Evolutionary conservation across 768 basidiomycete genomes (phyloP).

Genomic region (Boletus patriciae): DNA sequence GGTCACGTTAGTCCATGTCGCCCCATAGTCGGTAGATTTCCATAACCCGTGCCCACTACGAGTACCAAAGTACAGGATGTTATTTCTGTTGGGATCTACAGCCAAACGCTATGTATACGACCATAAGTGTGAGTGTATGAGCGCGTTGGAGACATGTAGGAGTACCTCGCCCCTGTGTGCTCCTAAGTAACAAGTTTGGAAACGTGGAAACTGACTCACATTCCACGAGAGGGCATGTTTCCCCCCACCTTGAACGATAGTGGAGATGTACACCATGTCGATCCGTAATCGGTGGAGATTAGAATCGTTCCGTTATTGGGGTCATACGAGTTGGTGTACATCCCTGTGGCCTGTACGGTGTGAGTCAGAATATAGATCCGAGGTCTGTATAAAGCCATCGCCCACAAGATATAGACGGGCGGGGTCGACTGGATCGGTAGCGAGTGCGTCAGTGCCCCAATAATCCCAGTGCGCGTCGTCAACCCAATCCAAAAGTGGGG

Average conservation of each 20-base stretch:
- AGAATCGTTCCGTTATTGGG: slow-evolving; percentile 45
- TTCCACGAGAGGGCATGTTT: slow-evolving; percentile 45
- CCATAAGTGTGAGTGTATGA: background rate
- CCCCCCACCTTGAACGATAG: slow-evolving; percentile 69
- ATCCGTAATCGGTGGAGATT: slow-evolving; percentile 56
- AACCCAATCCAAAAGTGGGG: slow-evolving; percentile 58
- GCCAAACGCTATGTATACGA: slow-evolving; percentile 47
- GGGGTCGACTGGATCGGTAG: slow-evolving; percentile 59
- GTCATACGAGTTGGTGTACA: slow-evolving; percentile 14
- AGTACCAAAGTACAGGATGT: slow-evolving; percentile 63
- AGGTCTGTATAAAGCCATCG: background rate
- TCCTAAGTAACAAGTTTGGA: background rate
- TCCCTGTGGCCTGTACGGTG: slow-evolving; percentile 4
- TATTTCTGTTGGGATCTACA: slow-evolving; percentile 62
- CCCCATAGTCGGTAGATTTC: slow-evolving; percentile 62
- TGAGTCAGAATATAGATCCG: background rate
- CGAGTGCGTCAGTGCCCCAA: slow-evolving; percentile 62
- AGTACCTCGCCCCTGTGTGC: slow-evolving; percentile 11
- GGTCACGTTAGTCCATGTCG: slow-evolving; percentile 59
- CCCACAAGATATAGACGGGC: slow-evolving; percentile 49
- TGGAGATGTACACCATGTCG: slow-evolving; percentile 50
- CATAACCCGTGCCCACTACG: slow-evolving; percentile 64
- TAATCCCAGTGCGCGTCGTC: slow-evolving; percentile 53
- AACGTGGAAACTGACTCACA: slow-evolving; percentile 35
- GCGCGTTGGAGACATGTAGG: background rate